These are phyloP conservation scores for Salmacisia buchloeana DNA, from an alignment of 1,284 basidiomycete species.

Conservation along the genomic window DNA sequence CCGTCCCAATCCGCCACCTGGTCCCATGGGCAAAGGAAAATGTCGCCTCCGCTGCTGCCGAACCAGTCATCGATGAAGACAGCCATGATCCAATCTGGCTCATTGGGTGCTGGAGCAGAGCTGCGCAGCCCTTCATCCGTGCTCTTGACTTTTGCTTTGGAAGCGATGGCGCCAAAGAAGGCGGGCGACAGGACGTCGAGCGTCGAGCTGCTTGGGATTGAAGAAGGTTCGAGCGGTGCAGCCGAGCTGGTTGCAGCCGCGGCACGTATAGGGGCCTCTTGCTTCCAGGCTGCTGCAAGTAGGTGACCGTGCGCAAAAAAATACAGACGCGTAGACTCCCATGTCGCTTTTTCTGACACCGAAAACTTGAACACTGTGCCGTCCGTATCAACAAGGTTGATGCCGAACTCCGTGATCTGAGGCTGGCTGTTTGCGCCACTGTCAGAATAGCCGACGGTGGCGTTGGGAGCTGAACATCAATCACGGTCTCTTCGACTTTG, in stretches of 20 bases:
- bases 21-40: background rate
- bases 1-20: conserved; percentile 17
- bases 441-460: too few relatives aligned
- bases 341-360: background rate
- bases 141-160: background rate
- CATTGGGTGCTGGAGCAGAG: background rate
- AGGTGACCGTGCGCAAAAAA: background rate
- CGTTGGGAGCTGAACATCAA: background rate
- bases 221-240: too few relatives aligned
- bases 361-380: background rate
- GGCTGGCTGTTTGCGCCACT: too few relatives aligned
- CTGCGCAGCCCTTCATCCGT: background rate
- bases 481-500: too few relatives aligned
- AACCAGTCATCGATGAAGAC: background rate
- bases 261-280: background rate
- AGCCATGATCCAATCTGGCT: background rate
- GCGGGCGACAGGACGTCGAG: background rate
- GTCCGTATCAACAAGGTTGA: background rate
- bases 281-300: background rate
- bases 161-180: background rate
- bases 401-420: background rate
- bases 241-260: too few relatives aligned
- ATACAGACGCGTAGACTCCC: too few relatives aligned
- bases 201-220: too few relatives aligned
- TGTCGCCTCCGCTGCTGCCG: background rate